These are phyloP conservation scores for Sphagnum magellanicum DNA, from an alignment of 228 moss, liverwort and hornwort genomes.

Conservation along the genomic window DNA sequence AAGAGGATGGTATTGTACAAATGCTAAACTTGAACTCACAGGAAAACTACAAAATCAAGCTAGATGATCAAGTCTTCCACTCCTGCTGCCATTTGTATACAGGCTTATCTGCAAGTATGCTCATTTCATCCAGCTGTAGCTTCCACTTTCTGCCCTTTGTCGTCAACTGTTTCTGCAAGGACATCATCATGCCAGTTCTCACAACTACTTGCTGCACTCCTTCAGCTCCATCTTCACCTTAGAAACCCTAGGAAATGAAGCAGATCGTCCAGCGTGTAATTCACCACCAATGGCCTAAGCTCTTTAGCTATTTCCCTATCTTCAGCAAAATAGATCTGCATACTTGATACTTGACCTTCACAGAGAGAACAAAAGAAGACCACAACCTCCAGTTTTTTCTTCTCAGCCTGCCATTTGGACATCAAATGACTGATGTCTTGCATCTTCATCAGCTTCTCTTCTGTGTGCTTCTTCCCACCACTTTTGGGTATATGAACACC, in stretches of 20 bases:
- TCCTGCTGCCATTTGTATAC: conserved; percentile 73
- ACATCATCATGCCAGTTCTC: conserved; percentile 44
- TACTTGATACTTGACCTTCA: conserved; percentile 27
- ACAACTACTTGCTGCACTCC: conserved; percentile 59
- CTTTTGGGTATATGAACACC: conserved; percentile 53
- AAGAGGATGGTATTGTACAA: too few relatives aligned
- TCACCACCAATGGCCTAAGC: conserved; percentile 11
- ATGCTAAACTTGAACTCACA: too few relatives aligned
- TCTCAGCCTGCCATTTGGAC: conserved; percentile 78
- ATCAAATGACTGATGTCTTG: conserved; percentile 72
- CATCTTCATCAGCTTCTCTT: conserved; percentile 62
- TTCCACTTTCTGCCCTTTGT: conserved; percentile 87
- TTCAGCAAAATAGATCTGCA: conserved; percentile 72
- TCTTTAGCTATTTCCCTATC: conserved; percentile 49
- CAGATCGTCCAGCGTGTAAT: conserved; percentile 1
- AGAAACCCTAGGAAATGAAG: conserved; percentile 17
- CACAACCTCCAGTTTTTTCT: conserved; percentile 75
- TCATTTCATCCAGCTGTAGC: conserved; percentile 25
- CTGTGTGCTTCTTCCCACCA: conserved; percentile 49
- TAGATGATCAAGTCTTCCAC: conserved; percentile 44
- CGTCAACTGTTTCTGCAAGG: conserved; percentile 60
- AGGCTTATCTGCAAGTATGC: conserved; percentile 28
- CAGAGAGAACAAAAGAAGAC: conserved; percentile 36
- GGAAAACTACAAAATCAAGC: too few relatives aligned
- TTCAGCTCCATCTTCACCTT: conserved; percentile 44